Evolutionary conservation across 345 rosid genomes (phyloP), one percentile per base, ranked within the genome.

Genomic region (Turnera subulata): DNA sequence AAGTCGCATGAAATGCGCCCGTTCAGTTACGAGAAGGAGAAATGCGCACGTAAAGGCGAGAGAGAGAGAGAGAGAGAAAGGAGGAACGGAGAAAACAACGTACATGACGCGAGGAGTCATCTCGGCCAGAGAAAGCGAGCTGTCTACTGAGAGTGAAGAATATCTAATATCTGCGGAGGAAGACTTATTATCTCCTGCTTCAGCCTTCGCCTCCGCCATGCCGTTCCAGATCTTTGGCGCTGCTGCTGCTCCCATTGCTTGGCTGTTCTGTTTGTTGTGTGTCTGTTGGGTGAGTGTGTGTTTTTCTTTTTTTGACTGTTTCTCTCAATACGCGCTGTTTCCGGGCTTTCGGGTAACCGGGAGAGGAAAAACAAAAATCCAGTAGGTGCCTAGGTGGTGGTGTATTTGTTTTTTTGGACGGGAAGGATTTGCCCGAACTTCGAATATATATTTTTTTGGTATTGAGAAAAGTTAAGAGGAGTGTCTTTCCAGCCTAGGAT

Each of bases 91-190:
- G 17, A 24, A 26, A 25, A 32, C 20, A 50, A 69, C 88, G 68
- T 52, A 92, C 98, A 86, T 72, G 82, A 92, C 55, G 69, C 64
- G 79, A 63, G 89, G 86, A 46, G 78, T 55, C 84, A 83, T 77
- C 16, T 58, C 66, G 16, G 87, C 69, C 6, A 86, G 70, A 38
- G 89, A 62, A 59, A 83, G 77, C 46, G 89, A 80, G 37, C 87
- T 64, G 8, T 80, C 87, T 56, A 92, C 78, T 66, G 75, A 53
- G 53, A 73, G 58, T 17, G 69, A 46, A 47, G 91, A 89, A 53
- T 68, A 74, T 13, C 53, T 80, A 65, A 82, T 55, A 6, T 33
- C 73, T 2, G 37, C 32, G 45, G 62, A 26, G 57, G 51, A 26
- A 21, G 62, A 53, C 55, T 50, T 54, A 55, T 37, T 67, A 17